These are phyloP conservation scores for Penicillium sp. DNA, from an alignment of 2,329 filamentous ascomycete genomes.

Conservation along the genomic window DNA sequence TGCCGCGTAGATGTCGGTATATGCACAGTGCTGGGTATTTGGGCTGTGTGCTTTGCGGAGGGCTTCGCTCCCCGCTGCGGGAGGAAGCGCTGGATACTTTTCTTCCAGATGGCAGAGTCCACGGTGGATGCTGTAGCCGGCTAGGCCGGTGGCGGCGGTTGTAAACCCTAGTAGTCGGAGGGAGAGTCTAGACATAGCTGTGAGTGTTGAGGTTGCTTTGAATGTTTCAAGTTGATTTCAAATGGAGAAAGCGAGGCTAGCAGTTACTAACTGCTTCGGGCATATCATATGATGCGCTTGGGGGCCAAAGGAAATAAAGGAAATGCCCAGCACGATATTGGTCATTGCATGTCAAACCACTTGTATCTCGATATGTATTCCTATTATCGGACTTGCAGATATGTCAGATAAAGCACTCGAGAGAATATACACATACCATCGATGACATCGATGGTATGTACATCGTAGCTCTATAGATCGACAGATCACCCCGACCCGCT, in stretches of 20 bases:
- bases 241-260: not conserved
- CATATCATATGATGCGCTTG: not conserved
- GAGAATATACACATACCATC: not conserved
- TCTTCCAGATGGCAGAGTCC: constrained; percentile 22
- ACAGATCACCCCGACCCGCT: no score
- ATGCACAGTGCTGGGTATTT: constrained; percentile 19
- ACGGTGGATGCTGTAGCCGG: constrained; percentile 20
- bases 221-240: not conserved
- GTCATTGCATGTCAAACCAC: no score
- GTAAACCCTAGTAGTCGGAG: constrained; percentile 12
- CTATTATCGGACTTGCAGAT: not conserved
- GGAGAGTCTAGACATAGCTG: not conserved
- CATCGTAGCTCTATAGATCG: no score
- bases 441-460: no score
- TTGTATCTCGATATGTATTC: not conserved
- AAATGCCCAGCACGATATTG: not conserved
- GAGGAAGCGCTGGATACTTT: constrained; percentile 23
- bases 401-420: not conserved
- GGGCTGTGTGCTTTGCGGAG: constrained; percentile 14
- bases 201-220: not conserved
- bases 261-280: not conserved
- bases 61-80: constrained; percentile 15
- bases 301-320: not conserved
- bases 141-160: constrained; percentile 8
- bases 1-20: constrained; percentile 26